Evolutionary conservation across 495 filamentous ascomycete species (phyloP).

Genomic region (Xylaria telfairii): DNA sequence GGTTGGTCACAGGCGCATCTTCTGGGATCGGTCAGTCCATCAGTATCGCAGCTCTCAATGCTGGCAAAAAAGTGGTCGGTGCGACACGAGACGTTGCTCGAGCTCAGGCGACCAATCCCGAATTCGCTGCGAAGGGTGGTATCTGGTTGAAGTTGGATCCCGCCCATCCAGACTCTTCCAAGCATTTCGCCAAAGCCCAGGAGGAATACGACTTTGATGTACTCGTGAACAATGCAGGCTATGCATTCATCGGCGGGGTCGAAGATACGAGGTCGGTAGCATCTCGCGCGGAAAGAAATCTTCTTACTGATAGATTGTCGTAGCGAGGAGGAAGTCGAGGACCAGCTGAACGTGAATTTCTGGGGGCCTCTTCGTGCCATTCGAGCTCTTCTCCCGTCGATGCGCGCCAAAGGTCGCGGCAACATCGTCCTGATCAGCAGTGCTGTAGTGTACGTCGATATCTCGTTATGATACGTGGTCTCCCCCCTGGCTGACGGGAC

Average conservation of each 20-base stretch:
- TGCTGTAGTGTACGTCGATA: conserved; percentile 50
- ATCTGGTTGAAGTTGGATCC: conserved; percentile 45
- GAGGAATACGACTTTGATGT: conserved; percentile 46
- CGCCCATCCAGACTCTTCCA: conserved; percentile 17
- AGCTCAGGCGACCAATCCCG: conserved; percentile 36
- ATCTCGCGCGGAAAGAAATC: neutral
- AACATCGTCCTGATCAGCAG: conserved; percentile 51
- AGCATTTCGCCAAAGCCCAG: conserved; percentile 25
- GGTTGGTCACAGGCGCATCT: conserved; percentile 61
- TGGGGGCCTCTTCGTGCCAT: conserved; percentile 48
- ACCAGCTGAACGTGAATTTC: conserved; percentile 49
- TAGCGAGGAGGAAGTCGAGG: conserved; percentile 45
- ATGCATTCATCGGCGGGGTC: conserved; percentile 42
- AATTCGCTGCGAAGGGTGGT: conserved; percentile 37
- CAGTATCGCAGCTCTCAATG: conserved; percentile 48
- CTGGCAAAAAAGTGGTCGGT: conserved; percentile 59
- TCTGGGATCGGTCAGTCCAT: conserved; percentile 58
- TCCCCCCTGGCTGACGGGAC: neutral
- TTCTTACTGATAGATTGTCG: neutral
- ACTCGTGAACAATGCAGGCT: conserved; percentile 44
- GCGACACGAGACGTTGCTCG: conserved; percentile 45
- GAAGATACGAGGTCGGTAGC: conserved; percentile 38
- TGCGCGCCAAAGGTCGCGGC: conserved; percentile 48
- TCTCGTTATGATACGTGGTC: conserved; percentile 29
- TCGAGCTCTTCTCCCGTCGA: conserved; percentile 51